Base-by-base conservation (phyloP, 495 filamentous ascomycete species). In the Aspergillus carlsbadensis region DNA sequence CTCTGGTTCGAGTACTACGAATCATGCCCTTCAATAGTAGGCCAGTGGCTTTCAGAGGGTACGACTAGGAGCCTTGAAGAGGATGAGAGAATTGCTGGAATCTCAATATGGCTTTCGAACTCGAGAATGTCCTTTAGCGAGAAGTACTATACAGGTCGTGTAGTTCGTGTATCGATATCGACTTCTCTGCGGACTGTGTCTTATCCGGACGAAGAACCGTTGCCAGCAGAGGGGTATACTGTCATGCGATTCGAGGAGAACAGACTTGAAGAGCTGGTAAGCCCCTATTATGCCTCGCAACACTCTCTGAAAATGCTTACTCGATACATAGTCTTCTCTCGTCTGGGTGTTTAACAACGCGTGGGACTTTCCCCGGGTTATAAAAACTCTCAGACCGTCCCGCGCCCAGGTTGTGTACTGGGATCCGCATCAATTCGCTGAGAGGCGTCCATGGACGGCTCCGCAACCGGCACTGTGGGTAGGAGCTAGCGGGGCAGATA, bases 1-100 rank as follows among this genome's bases (percentile, higher is more conserved):
- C n/a, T 58, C 26, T 58, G 48, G 56, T 36, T 58, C 15, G 48
- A 58, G 1, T 53, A 58, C 26, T 13, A 47, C 34, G 41, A 29
- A 29, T 53, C 40, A 17, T 11, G 36, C 1, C 20, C 48, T 7
- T 22, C n/a, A 13, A 53, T 58, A 22, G 49, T 58, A 5, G 56
- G 56, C 6, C 56, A 58, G 24, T 58, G 56, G 56, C 29, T 53
- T 15, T 52, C 41, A 2, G 56, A 58, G 35, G 13, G 15, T 3
- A 20, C 6, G 1, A 14, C 10, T 33, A 26, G 52, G 20, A 20
- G 10, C 6, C 31, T 58, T 3, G 56, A 39, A 15, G 5, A 0
- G 5, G 54, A 36, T 3, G 54, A 50, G 26, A 34, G 10, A 11
- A 51, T 57, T 18, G 50, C 36, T 0, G 54, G 14, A 8, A 44